Evolutionary conservation across 192 early-diverging fungal species (phyloP).

Genomic region (Rhizophagus prolifer): DNA sequence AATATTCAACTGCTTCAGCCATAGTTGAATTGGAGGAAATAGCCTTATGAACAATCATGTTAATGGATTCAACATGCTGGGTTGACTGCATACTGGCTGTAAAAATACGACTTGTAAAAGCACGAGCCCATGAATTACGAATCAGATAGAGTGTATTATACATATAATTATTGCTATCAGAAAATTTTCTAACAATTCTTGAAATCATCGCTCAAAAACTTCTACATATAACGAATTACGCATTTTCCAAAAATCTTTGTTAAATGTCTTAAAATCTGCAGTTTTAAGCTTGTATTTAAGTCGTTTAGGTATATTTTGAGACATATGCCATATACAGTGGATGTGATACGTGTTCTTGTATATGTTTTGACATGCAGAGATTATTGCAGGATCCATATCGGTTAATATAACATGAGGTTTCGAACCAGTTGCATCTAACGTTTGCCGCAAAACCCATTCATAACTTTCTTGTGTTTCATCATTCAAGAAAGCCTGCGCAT

Average conservation of each 20-base stretch:
- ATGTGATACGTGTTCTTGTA: not conserved
- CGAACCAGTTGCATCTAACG: not conserved
- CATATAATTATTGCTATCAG: not conserved
- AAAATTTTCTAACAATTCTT: not conserved
- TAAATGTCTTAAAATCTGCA: not conserved
- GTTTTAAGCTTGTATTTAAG: not conserved
- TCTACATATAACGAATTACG: not conserved
- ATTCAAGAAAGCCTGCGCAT: not conserved
- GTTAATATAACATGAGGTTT: not conserved
- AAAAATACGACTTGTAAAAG: constrained; percentile 11
- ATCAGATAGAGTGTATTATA: not conserved
- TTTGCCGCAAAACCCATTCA: not conserved
- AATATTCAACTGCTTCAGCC: not conserved
- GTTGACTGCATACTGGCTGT: constrained; percentile 24
- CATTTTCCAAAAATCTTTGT: not conserved
- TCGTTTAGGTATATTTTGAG: not conserved
- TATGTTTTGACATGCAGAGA: not conserved
- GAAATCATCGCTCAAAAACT: not conserved
- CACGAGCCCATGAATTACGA: not conserved
- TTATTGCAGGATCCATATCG: not conserved
- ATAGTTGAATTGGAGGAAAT: constrained; percentile 1
- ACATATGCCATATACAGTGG: not conserved
- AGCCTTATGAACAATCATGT: constrained; percentile 2
- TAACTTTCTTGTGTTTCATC: not conserved
- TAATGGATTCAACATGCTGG: constrained; percentile 4